These are phyloP conservation scores for Eruca vesicaria DNA, from an alignment of 441 rosid species.

Conservation along the genomic window DNA sequence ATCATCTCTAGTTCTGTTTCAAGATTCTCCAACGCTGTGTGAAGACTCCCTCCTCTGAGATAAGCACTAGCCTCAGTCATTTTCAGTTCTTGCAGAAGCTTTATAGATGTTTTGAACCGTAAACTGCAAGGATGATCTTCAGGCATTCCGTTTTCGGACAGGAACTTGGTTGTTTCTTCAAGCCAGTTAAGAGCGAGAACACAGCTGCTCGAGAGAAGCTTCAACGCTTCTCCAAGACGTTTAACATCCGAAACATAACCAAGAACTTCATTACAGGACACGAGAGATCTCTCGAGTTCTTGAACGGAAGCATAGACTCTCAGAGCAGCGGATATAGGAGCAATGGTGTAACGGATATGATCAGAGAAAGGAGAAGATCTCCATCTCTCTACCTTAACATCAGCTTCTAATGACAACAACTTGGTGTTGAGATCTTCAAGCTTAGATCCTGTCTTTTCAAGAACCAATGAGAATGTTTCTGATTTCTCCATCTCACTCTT, in stretches of 20 bases:
- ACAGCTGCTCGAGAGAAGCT: conserved; percentile 63
- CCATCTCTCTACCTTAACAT: conserved; percentile 37
- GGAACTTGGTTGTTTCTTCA: conserved; percentile 47
- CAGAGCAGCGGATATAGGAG: conserved; percentile 58
- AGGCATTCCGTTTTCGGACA: conserved; percentile 47
- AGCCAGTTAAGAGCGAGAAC: conserved; percentile 71
- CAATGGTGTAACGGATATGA: conserved; percentile 51
- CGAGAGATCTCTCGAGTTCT: conserved; percentile 49
- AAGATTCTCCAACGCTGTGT: conserved; percentile 46
- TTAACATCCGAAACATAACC: conserved; percentile 48
- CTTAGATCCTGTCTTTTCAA: conserved; percentile 44
- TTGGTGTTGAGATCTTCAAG: conserved; percentile 40
- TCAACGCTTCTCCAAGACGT: conserved; percentile 58
- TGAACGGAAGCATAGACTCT: conserved; percentile 45
- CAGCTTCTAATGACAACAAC: conserved; percentile 46
- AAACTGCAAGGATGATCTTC: conserved; percentile 35
- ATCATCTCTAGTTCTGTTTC: conserved; percentile 49
- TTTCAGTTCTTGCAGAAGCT: conserved; percentile 45
- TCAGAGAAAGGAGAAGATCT: conserved; percentile 44
- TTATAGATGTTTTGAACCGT: conserved; percentile 42
- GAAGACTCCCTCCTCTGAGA: conserved; percentile 47
- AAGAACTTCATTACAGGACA: conserved; percentile 30
- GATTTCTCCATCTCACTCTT: conserved; percentile 60
- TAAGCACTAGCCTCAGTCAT: conserved; percentile 36
- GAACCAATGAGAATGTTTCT: conserved; percentile 41